Conservation (phyloP, 2,329 filamentous ascomycete species). For the Aureobasidium melanogenum region DNA sequence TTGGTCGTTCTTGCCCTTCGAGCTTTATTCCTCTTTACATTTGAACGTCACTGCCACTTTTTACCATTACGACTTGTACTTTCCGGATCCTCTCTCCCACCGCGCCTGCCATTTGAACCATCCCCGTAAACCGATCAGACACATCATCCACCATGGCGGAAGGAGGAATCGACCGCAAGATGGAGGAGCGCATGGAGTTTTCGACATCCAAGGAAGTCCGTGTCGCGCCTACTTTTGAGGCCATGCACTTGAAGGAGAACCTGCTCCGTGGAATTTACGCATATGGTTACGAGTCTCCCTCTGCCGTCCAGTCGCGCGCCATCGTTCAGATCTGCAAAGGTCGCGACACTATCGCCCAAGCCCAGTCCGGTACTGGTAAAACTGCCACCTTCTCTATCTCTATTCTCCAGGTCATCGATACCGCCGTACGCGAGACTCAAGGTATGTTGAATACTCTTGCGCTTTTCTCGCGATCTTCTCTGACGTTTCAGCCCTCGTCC, state of each 20-base stretch:
- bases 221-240: constrained; percentile 86
- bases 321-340: constrained; percentile 99
- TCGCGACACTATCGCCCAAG: constrained; percentile 95
- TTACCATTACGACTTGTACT: not conserved
- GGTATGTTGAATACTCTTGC: constrained; percentile 27
- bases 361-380: constrained; percentile 94
- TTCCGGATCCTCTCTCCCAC: not conserved
- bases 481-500: constrained; percentile 59
- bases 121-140: not conserved
- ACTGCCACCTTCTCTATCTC: constrained; percentile 95
- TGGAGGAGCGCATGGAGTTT: constrained; percentile 96
- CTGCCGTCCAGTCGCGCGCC: constrained; percentile 91
- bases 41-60: not conserved
- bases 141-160: constrained; percentile 67
- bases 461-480: not conserved
- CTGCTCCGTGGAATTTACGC: constrained; percentile 95
- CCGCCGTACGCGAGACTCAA: constrained; percentile 83
- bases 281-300: constrained; percentile 97
- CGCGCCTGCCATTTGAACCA: not conserved
- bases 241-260: constrained; percentile 96
- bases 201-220: constrained; percentile 96
- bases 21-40: constrained; percentile 4
- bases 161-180: constrained; percentile 78
- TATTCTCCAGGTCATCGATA: constrained; percentile 93
- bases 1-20: constrained; percentile 1